A percentile compares a stretch with the other conserved stretches of the same genome.
Conservation (phyloP, 805 yeast species). For the Candida boleticola region DNA sequence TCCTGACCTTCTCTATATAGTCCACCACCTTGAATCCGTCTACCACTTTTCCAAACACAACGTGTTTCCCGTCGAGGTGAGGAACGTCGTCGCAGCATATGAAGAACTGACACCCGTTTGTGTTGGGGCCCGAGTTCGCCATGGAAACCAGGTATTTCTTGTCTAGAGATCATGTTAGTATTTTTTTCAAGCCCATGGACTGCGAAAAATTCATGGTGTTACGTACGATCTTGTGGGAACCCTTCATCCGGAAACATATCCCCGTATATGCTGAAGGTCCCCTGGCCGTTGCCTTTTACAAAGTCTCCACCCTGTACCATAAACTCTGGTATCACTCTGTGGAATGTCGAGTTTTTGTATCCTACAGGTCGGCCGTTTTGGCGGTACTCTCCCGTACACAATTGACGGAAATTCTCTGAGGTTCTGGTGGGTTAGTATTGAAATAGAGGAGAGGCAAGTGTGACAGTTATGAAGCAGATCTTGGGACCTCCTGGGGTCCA, state of each 20-base stretch:
- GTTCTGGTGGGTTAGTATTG: constrained; percentile 25
- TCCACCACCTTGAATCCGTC: constrained; percentile 39
- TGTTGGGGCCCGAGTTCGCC: constrained; percentile 65
- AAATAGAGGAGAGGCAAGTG: background rate
- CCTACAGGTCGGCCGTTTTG: constrained; percentile 49
- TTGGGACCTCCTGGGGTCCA: too few species aligned
- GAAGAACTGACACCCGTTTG: constrained; percentile 51
- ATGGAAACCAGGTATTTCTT: constrained; percentile 79
- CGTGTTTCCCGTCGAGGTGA: constrained; percentile 46
- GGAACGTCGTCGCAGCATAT: constrained; percentile 28
- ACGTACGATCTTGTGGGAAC: constrained; percentile 51
- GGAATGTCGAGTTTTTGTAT: constrained; percentile 62
- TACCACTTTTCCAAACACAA: constrained; percentile 47
- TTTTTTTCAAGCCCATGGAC: too few species aligned
- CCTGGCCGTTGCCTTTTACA: constrained; percentile 63
- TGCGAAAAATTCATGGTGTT: constrained; percentile 43
- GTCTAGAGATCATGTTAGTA: constrained; percentile 19
- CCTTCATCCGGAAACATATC: constrained; percentile 54
- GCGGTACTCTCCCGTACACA: constrained; percentile 49
- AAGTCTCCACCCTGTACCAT: constrained; percentile 42
- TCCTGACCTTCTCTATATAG: constrained; percentile 16
- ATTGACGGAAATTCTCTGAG: constrained; percentile 50
- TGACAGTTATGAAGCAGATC: too few species aligned
- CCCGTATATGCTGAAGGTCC: constrained; percentile 73
- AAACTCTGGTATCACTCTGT: constrained; percentile 33